Evolutionary conservation across 2,329 filamentous ascomycete genomes (phyloP).

Genomic region (Talaromyces funiculosus): DNA sequence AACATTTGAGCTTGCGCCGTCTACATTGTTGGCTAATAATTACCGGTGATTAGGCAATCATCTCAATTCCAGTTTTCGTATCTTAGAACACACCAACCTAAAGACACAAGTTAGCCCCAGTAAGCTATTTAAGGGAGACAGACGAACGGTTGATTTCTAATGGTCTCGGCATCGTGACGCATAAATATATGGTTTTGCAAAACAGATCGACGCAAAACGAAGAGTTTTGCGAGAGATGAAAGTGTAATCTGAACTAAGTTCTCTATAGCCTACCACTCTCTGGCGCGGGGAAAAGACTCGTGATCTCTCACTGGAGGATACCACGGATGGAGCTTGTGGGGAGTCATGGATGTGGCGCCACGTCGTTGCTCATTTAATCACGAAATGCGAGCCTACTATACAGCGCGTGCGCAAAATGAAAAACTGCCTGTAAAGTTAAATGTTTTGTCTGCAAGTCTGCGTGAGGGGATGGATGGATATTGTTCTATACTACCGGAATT

Average conservation of each 20-base stretch:
- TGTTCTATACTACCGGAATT: neutral
- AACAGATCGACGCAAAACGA: neutral
- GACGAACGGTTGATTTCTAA: neutral
- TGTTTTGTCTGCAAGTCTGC: neutral
- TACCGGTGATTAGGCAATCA: no score
- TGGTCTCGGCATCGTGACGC: neutral
- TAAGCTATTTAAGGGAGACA: neutral
- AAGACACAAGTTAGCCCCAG: neutral
- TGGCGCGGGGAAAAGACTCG: neutral
- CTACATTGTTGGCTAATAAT: neutral
- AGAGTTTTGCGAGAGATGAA: neutral
- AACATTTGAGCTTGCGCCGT: neutral
- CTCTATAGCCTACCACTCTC: neutral
- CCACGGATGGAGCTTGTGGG: neutral
- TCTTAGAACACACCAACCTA: neutral
- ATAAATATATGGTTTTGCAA: neutral
- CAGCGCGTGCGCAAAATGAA: neutral
- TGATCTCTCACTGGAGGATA: neutral
- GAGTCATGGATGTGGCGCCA: neutral
- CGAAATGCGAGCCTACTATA: neutral
- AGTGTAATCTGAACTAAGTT: neutral
- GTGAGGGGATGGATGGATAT: neutral
- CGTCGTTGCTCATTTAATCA: neutral
- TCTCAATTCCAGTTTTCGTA: no score
- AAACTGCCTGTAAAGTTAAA: neutral